Evolutionary conservation across 2,329 filamentous ascomycete genomes (phyloP).

Genomic region (Apiospora malaysiana): DNA sequence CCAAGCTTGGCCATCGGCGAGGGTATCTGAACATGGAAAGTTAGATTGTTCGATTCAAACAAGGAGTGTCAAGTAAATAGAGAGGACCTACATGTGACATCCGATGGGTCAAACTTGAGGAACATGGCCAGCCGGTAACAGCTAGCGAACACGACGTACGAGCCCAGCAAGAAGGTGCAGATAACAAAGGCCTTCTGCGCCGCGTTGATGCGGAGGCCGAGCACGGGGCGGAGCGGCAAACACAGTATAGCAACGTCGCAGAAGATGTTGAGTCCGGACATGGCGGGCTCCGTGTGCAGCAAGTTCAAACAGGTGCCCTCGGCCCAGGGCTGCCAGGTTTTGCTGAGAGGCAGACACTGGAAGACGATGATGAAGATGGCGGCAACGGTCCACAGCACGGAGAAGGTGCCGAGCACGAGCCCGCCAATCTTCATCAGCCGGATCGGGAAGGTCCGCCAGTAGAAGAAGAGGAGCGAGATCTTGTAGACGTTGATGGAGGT

Average conservation of each 20-base stretch:
- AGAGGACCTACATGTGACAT: background rate
- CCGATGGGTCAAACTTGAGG: background rate
- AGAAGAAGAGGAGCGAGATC: constrained; percentile 21
- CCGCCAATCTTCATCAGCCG: constrained; percentile 10
- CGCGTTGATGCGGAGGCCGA: background rate
- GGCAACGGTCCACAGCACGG: background rate
- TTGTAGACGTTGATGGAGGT: constrained; percentile 16
- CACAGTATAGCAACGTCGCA: constrained; percentile 17
- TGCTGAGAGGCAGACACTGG: background rate
- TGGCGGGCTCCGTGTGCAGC: background rate
- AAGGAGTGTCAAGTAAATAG: background rate
- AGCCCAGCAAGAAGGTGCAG: constrained; percentile 3
- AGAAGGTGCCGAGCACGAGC: background rate
- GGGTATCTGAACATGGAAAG: background rate
- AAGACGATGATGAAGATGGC: background rate
- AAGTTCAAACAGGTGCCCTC: background rate
- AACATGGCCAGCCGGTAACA: background rate
- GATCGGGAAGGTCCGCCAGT: constrained; percentile 17
- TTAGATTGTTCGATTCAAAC: background rate
- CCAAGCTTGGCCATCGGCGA: constrained; percentile 14
- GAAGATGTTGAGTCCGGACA: background rate
- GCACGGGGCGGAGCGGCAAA: background rate
- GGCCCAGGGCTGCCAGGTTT: constrained; percentile 2
- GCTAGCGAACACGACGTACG: constrained; percentile 12
- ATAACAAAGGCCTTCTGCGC: constrained; percentile 7